Base-by-base conservation (phyloP, 2,329 filamentous ascomycete genomes). In the Metarhizium humberi region DNA sequence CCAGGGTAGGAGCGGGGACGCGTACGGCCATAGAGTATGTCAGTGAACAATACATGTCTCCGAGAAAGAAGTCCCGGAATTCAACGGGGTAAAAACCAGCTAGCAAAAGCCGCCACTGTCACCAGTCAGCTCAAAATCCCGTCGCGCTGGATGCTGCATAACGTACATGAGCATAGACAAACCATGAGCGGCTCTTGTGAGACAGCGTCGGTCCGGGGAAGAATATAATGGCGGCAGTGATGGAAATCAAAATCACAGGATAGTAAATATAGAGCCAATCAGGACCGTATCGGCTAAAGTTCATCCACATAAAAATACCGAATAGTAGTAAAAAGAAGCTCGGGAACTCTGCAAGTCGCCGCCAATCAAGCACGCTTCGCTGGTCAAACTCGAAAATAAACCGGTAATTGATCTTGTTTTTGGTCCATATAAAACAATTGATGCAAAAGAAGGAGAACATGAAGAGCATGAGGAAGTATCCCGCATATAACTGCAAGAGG, bases 351-450 rank as follows among this genome's bases (percentile, higher is more conserved):
- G 87, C 78, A 34, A 96, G 77, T 68, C 96, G 85, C 62, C 89
- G 85, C 91, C 92, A 99, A 69, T 97, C 90, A 32, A 97, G 75
- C 60, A 86, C 83, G 68, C 94, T 85, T 56, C 92, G 80, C 54
- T 86, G 85, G 74, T 97, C 92, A 66, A 96, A 94, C 72, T 99
- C 94, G 66, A 99, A 99, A 62, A 97, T 90, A 69, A 96, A 96
- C 54, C 87, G 82, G 68, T 97, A 97, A 68, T 99, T 99, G 71
- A 99, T 89, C 71, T 92, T 95, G 67, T 86, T 85, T 52, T 75
- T 76, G 6, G 84, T 83, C 90, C 92, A 99, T 16, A 95, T 73
- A 55, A 85, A 84, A 68, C 92, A 95, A 64, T 91, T 86, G 40
- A 96, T 65, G 64, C 88, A 90, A 66, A 97, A 97, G n/a, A 95